Evolutionary conservation across 345 rosid genomes (phyloP).

Genomic region (Noccaea caerulescens): DNA sequence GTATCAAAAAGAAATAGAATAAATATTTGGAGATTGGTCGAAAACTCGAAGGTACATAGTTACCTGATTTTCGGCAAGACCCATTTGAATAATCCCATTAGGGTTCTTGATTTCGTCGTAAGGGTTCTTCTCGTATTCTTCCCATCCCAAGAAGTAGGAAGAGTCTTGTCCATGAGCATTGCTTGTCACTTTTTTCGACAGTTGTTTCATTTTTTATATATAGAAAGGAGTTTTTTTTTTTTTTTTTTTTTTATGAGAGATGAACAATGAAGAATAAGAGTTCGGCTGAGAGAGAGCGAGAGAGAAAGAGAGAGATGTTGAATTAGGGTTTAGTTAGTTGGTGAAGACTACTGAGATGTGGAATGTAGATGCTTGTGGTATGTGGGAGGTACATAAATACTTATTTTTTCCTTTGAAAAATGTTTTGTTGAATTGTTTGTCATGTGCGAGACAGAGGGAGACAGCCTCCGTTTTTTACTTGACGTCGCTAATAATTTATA

Average conservation of each 20-base stretch:
- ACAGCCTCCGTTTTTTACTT: slow-evolving; percentile 36
- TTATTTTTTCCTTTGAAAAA: background rate
- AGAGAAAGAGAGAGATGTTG: slow-evolving; percentile 19
- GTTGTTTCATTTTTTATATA: slow-evolving; percentile 39
- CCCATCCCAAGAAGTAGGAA: slow-evolving; percentile 79
- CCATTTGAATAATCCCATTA: slow-evolving; percentile 74
- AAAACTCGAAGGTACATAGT: background rate
- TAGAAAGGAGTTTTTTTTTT: background rate
- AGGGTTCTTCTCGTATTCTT: slow-evolving; percentile 76
- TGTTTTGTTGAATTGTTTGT: background rate
- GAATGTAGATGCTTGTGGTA: slow-evolving; percentile 31
- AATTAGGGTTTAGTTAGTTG: too few species aligned
- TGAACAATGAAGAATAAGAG: slow-evolving; percentile 21
- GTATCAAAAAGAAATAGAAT: background rate
- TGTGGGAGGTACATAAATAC: slow-evolving; percentile 25
- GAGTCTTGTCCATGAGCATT: slow-evolving; percentile 77
- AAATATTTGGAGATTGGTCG: background rate
- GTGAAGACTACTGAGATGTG: background rate
- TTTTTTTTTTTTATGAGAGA: background rate
- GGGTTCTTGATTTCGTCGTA: slow-evolving; percentile 62
- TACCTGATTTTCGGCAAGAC: slow-evolving; percentile 83
- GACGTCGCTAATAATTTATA: slow-evolving; percentile 9
- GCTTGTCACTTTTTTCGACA: slow-evolving; percentile 66
- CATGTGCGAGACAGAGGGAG: slow-evolving; percentile 27
- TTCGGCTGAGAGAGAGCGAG: background rate